Base-by-base conservation (phyloP, 2,329 filamentous ascomycete species). In the Fusarium zealandicum region DNA sequence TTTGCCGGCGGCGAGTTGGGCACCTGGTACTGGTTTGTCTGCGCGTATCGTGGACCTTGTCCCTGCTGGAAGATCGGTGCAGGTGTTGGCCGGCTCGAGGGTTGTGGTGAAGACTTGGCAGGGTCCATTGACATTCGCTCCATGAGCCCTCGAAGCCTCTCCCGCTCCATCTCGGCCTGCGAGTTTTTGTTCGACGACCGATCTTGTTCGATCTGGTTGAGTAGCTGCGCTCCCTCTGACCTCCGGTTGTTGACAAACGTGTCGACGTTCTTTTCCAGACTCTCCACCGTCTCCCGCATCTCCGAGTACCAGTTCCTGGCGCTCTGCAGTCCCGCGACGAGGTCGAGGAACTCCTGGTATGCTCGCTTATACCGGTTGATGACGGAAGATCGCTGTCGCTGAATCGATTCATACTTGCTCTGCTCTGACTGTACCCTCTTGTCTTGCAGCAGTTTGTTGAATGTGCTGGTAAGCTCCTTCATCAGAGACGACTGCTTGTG, bases 191-290 rank as follows among this genome's bases (percentile, higher is more conserved):
- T 88, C 43, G 82, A 84, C 5, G 85, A 82, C 67, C 88, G 88
- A 43, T 89, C 86, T 63, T 90, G 87, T 73, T 96, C 92, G 59
- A 99, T 99, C 65, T 92, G 89, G 64, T 85, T 87, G 30, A 99
- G 83, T 5, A 99, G 82, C 71, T 96, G 91, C 0, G 92, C 91
- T 4, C 95, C 95, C 77, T 99, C 95, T 1, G 90, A 89, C 55
- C 93, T 82, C 44, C 95, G 85, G 73, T 99, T 99, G 77, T 92
- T 96, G 62, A 99, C 93, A 75, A 99, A 99, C 0, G 90, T 90
- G 63, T 98, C 93, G 1, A 99, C 95, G 67, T 99, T 99, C 82
- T 96, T 95, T 67, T 92, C 87, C 33, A 97, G 78, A 70, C 90
- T 96, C 63, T 93, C 90, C 0, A 96, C 92, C 1, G 92, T 97